Base-by-base conservation (phyloP, 306 rosid genomes). In the Phaseolus lunatus region DNA sequence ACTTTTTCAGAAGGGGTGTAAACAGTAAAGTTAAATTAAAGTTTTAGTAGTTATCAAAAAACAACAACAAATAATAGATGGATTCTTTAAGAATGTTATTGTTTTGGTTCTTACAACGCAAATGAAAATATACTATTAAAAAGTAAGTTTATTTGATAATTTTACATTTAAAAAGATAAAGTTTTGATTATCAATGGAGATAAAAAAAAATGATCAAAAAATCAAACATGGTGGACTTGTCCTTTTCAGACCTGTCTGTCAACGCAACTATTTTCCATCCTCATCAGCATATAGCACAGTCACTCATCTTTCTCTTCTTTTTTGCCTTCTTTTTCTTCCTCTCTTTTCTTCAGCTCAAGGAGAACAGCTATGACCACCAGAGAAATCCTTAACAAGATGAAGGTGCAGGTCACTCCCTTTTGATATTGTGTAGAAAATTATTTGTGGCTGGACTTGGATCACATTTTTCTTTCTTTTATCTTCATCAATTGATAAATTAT, bases 381-480 rank as follows among this genome's bases (percentile, higher is more conserved):
- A 84, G 96, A 93, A 66, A 87, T 93, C 53, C 89, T 93, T 76
- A 58, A 33, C 57, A 93, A 91, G 89, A 91, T 93, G 97, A 91
- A 93, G 96, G 97, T 93, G 70, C 56, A 41, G 4, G 4, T 10
- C 54, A 67, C n/a, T 16, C 53, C 75, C 59, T 74, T 35, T 33
- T 70, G 15, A 3, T 68, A 3, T 43, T 29, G 29, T 29, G 50
- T 12, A 64, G 9, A 54, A 12, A 35, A 0, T 14, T 10, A 67
- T 22, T 22, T 2, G n/a, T 68, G 31, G 41, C 56, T 74, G 10
- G 15, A 39, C n/a, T 39, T 68, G 20, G 43, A 73, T 74, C 63
- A 56, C 72, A 41, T 64, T 64, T 77, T 77, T 8, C 49, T 14
- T 52, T 69, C 18, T 31, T 19, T 35, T 44, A 5, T 66, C 35